A percentile compares a stretch with the other conserved stretches of the same genome.
Evolutionary conservation across 192 early-diverging fungal species (phyloP).

Genomic region (Backusella sp.): DNA sequence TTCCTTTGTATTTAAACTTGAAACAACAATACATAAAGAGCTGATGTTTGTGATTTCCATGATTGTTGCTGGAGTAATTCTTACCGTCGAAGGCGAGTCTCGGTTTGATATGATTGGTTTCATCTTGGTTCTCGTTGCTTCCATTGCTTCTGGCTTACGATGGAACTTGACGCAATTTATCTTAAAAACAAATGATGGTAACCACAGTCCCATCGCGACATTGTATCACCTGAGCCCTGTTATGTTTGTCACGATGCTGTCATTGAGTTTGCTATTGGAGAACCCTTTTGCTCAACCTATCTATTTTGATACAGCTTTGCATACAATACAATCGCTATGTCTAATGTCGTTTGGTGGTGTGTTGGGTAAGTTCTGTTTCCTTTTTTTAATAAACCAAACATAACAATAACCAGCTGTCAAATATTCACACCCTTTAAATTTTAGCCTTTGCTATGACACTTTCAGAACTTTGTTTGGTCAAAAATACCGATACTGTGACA

Average conservation of each 20-base stretch:
- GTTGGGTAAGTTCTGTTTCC: conserved; percentile 31
- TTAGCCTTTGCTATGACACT: conserved; percentile 74
- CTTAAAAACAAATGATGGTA: conserved; percentile 60
- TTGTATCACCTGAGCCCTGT: conserved; percentile 74
- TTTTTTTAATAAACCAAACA: neutral
- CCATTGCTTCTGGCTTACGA: conserved; percentile 73
- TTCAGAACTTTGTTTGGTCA: conserved; percentile 72
- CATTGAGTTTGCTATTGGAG: conserved; percentile 55
- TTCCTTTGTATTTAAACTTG: conserved; percentile 77
- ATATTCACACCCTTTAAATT: neutral
- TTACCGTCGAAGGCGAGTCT: conserved; percentile 75
- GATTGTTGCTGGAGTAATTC: conserved; percentile 72
- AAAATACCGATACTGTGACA: conserved; percentile 69
- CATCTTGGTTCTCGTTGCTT: conserved; percentile 59
- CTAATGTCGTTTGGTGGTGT: conserved; percentile 61
- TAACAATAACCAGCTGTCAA: neutral
- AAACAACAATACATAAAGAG: conserved; percentile 54
- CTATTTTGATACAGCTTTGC: conserved; percentile 44
- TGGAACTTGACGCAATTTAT: conserved; percentile 83
- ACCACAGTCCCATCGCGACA: conserved; percentile 80
- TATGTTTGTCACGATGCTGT: conserved; percentile 65
- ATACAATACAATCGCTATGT: conserved; percentile 40
- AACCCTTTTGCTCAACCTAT: conserved; percentile 54
- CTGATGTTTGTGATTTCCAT: conserved; percentile 64
- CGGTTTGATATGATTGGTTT: conserved; percentile 58